phyloP scores from a whole-genome alignment of 2,329 filamentous ascomycete genomes.

The Sclerotiophoma versabilis region DNA sequence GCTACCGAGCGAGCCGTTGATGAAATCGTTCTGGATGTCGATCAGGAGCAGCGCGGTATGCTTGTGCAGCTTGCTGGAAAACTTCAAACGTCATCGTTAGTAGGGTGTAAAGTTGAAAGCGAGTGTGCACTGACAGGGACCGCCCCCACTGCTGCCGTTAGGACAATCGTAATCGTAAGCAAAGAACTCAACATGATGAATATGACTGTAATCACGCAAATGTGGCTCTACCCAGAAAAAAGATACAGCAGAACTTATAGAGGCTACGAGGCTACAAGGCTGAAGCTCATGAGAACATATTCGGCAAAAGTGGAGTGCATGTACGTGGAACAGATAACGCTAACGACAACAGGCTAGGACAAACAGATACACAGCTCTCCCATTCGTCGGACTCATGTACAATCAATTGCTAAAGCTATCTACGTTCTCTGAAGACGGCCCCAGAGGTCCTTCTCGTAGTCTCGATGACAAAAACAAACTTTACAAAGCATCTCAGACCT shows the following conservation, averaged over 20 bases:
- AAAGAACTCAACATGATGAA: background rate
- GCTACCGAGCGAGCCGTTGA: conserved; percentile 30
- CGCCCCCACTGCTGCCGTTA: conserved; percentile 1
- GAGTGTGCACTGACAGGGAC: conserved; percentile 9
- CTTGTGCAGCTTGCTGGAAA: conserved; percentile 28
- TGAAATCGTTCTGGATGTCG: conserved; percentile 38
- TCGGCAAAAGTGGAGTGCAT: conserved; percentile 2
- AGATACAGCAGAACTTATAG: background rate
- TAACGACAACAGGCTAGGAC: background rate
- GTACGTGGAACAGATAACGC: background rate
- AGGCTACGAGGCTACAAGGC: too few relatives aligned
- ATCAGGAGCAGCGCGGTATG: conserved; percentile 31
- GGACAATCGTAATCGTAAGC: background rate
- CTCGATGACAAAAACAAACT: background rate
- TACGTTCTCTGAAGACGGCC: background rate
- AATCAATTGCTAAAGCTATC: conserved; percentile 3
- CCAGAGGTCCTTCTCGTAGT: background rate
- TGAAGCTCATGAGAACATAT: background rate
- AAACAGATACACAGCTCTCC: background rate
- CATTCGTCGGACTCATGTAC: background rate
- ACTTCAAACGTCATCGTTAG: conserved; percentile 6
- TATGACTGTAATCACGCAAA: background rate
- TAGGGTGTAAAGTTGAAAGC: background rate
- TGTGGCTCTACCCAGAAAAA: background rate
- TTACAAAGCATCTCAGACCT: background rate